A percentile compares a stretch with the other conserved stretches of the same genome.
These are phyloP conservation scores for Grifola frondosa DNA, from an alignment of 1,284 basidiomycete genomes.

Conservation along the genomic window DNA sequence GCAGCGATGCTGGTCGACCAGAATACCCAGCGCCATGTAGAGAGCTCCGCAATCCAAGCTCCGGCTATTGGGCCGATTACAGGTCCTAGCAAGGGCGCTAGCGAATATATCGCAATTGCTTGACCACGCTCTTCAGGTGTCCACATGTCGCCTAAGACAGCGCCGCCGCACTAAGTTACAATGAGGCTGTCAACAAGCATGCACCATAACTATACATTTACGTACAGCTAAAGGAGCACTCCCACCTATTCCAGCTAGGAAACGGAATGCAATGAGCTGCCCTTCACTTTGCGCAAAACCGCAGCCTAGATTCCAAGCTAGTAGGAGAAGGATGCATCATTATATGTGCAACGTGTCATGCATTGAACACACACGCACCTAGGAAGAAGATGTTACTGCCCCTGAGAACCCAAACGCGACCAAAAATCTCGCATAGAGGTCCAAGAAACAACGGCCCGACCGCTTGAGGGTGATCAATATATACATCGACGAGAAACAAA, in stretches of 20 bases:
- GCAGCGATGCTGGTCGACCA: conserved; percentile 60
- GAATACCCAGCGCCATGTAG: conserved; percentile 72
- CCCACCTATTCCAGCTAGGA: conserved; percentile 61
- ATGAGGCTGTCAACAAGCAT: neutral
- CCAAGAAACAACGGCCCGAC: conserved; percentile 52
- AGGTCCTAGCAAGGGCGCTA: conserved; percentile 64
- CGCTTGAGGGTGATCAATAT: conserved; percentile 25
- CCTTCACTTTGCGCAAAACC: conserved; percentile 57
- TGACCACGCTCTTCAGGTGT: conserved; percentile 65
- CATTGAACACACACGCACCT: conserved; percentile 34
- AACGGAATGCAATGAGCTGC: conserved; percentile 62
- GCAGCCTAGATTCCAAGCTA: conserved; percentile 63
- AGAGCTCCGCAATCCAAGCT: conserved; percentile 59
- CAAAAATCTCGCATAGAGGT: conserved; percentile 53
- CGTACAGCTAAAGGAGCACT: conserved; percentile 58
- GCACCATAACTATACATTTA: neutral
- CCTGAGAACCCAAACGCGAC: conserved; percentile 40
- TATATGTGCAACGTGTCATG: neutral
- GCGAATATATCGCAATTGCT: conserved; percentile 67
- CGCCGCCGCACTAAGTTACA: conserved; percentile 55
- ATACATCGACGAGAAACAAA: neutral
- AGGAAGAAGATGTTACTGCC: conserved; percentile 53
- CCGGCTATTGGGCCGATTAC: conserved; percentile 65
- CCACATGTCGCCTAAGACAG: conserved; percentile 72
- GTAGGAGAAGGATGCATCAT: neutral